Evolutionary conservation across 139 green algal genomes (phyloP), one percentile per base, ranked within the genome.

Genomic region (Tetraselmis chui): DNA sequence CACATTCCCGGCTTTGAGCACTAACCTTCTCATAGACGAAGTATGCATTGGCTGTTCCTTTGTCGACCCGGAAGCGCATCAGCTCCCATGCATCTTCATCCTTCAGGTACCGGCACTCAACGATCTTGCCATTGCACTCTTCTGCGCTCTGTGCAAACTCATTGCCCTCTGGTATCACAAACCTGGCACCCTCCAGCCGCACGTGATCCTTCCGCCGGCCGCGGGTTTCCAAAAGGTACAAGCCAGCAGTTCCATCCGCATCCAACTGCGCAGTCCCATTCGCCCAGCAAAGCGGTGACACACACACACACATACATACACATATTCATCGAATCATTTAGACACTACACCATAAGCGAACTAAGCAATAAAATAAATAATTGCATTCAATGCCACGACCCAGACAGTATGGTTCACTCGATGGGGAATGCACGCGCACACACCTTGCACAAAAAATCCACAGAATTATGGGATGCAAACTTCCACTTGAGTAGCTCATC

Each of bases 401-500:
- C 23, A 24, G 23, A 23, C n/a, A 23, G 23, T 18, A 58, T 74
- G 28, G 11, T 5, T 11, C 28, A 11, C 76, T 23, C 28, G 28
- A 23, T 26, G 28, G 28, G 23, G 18, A 23, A 22, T 30, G n/a
- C 76, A 23, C n/a, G 23, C 1, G 1, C n/a, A 0, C 76, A 0
- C 78, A 86, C 83, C 27, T 30, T 30, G 5, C 18, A 22, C 31
- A 81, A 11, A 76, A 81, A 59, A 25, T 77, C 96, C 32, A 99
- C 96, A 0, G 90, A 96, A 91, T 99, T 99, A 79, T 98, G 87
- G 86, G 96, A 87, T 1, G 93, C 87, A 86, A 94, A 98, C 91
- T 99, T 99, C 94, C 94, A 99, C 85, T 99, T 99, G 59, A 98
- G 91, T 78, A 99, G 90, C 80, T 93, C 90, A 23, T 96, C 81